Evolutionary conservation across 2,329 filamentous ascomycete genomes (phyloP).

Genomic region (Knufia petricola): DNA sequence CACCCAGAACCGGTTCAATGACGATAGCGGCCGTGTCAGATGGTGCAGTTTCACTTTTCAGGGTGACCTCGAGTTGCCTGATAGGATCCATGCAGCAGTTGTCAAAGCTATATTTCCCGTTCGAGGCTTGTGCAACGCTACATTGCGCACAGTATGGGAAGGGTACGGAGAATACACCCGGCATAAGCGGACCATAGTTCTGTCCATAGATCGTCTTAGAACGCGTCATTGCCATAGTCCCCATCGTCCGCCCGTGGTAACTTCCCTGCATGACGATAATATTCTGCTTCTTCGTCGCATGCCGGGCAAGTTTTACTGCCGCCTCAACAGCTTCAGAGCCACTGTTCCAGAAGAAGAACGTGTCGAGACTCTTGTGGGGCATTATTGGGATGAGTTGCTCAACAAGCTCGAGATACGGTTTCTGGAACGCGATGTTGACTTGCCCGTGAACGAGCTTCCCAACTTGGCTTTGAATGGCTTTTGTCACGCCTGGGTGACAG

Average conservation of each 20-base stretch:
- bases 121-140: conserved; percentile 24
- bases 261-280: conserved; percentile 32
- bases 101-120: conserved; percentile 26
- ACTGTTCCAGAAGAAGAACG: conserved; percentile 34
- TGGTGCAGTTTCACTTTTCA: conserved; percentile 29
- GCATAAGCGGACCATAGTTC: conserved; percentile 30
- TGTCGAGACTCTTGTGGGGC: conserved; percentile 30
- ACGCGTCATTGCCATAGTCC: conserved; percentile 10
- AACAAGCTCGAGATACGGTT: conserved; percentile 30
- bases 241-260: conserved; percentile 31
- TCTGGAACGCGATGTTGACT: conserved; percentile 34
- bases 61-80: conserved; percentile 27
- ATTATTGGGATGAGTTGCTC: conserved; percentile 28
- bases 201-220: conserved; percentile 20
- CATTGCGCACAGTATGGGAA: conserved; percentile 34
- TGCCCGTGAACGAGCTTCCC: conserved; percentile 32
- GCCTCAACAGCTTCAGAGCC: conserved; percentile 30
- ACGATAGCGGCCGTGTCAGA: conserved; percentile 30
- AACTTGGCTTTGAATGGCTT: conserved; percentile 29
- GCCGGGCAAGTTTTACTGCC: conserved; percentile 29
- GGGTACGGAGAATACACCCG: conserved; percentile 30
- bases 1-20: conserved; percentile 30
- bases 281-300: conserved; percentile 31
- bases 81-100: conserved; percentile 34
- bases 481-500: conserved; percentile 30